Base-by-base conservation (phyloP, 441 rosid genomes). In the Mallotus japonicus region DNA sequence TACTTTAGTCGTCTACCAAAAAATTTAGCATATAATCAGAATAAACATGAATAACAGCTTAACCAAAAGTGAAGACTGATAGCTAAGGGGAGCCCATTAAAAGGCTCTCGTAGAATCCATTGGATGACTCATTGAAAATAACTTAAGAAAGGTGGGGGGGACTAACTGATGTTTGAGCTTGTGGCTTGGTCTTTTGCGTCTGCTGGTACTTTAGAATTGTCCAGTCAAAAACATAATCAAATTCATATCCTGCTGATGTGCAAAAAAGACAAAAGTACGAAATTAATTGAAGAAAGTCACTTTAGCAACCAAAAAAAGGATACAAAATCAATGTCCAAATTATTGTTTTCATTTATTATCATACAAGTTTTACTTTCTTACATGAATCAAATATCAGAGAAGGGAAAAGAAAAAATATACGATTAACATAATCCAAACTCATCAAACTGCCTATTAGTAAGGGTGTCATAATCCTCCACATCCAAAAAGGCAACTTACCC, bases 141-240 rank as follows among this genome's bases (percentile, higher is more conserved):
- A 34, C 14, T 54, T 0, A 20, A 19, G 15, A 17, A 19, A 55
- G 13, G 70, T 6, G 3, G 3, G 65, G 73, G 61, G n/a, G 55
- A 28, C 83, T 77, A 55, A 81, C 84, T 49, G 77, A 72, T 76
- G 82, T 82, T 76, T 83, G 84, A 62, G 87, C 78, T 73, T 78
- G 90, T 54, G 79, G 72, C 80, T 28, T 28, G 32, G 32, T 77
- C 85, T 83, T 90, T 70, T 91, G 97, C n/a, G 95, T 75, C 80
- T 91, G 97, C 76, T 91, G 92, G 78, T 89, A 86, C 88, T 92
- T 92, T 22, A 90, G 85, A 63, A 92, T 87, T 46, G 96, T 92
- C 97, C 97, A 92, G 85, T 92, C 97, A 84, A 89, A 92, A 55
- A 90, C 78, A 70, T 84, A 87, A 82, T 92, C 96, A 75, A 83